Percentiles rank a stretch among this genome's conserved stretches.
These are phyloP conservation scores for Piper betle DNA, from an alignment of 164 flowering plant species.

Conservation along the genomic window DNA sequence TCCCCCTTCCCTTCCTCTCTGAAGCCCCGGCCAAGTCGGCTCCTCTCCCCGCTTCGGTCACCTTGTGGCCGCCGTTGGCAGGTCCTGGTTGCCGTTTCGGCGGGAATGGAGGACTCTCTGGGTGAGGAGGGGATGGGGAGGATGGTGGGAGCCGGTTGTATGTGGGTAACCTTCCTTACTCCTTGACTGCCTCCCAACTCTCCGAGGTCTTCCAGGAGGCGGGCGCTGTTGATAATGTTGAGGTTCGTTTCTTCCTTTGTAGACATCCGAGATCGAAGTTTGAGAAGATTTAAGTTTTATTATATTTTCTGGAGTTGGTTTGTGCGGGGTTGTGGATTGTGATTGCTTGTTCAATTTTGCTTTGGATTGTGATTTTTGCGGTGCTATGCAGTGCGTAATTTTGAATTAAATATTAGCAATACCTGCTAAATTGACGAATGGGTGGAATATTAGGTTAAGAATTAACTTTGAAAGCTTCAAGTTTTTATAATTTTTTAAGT, in stretches of 20 bases:
- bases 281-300: neutral
- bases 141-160: constrained; percentile 33
- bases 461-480: neutral
- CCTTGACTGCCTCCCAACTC: constrained; percentile 54
- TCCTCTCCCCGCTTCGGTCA: neutral
- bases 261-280: too few relatives aligned
- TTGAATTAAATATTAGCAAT: too few relatives aligned
- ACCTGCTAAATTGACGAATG: too few relatives aligned
- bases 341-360: too few relatives aligned
- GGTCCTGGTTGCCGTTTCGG: neutral
- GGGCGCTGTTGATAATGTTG: constrained; percentile 47
- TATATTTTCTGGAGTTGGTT: constrained; percentile 1
- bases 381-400: too few relatives aligned
- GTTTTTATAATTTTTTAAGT: neutral
- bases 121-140: neutral
- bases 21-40: neutral
- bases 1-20: neutral
- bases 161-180: constrained; percentile 73
- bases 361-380: too few relatives aligned
- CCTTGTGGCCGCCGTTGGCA: neutral
- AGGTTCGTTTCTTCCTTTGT: constrained; percentile 19
- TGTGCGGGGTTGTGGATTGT: too few relatives aligned
- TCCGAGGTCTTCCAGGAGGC: constrained; percentile 51
- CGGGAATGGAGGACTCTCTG: neutral
- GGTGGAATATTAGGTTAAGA: neutral